Evolutionary conservation across 805 yeast species (phyloP).

Genomic region (Candida nitratophila): DNA sequence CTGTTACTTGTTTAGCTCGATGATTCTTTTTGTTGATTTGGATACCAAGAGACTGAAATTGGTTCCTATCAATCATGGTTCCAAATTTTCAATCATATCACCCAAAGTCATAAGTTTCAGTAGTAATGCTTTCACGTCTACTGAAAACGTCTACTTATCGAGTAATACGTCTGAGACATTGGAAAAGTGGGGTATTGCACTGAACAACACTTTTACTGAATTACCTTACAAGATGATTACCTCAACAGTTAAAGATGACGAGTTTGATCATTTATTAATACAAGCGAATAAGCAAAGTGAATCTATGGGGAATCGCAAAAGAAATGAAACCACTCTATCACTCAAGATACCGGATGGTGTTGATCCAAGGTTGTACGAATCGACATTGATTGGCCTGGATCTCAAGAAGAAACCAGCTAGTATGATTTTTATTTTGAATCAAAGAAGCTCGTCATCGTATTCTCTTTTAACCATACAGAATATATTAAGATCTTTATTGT

Average conservation of each 20-base stretch:
- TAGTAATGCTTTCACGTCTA: background rate
- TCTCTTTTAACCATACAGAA: constrained; percentile 21
- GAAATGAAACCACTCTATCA: background rate
- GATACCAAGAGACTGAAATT: background rate
- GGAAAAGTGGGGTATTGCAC: constrained; percentile 26
- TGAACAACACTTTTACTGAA: constrained; percentile 14
- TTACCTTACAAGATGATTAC: constrained; percentile 20
- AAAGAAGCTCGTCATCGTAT: constrained; percentile 11
- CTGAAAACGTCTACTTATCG: background rate
- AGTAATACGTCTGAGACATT: constrained; percentile 4
- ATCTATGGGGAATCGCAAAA: background rate
- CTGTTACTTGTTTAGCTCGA: constrained; percentile 23
- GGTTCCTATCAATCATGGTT: constrained; percentile 5
- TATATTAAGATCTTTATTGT: constrained; percentile 19
- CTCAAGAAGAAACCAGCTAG: constrained; percentile 19
- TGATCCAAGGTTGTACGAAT: constrained; percentile 21
- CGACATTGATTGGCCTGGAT: constrained; percentile 17
- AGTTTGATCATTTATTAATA: constrained; percentile 10
- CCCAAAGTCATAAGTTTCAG: background rate
- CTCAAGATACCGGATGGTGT: constrained; percentile 17
- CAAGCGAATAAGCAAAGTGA: no score
- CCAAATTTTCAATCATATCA: background rate
- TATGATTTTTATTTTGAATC: constrained; percentile 23
- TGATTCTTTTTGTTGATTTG: constrained; percentile 14
- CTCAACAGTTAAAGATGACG: constrained; percentile 18